phyloP scores from a whole-genome alignment of 495 filamentous ascomycete species.

The Lindgomyces ingoldianus region DNA sequence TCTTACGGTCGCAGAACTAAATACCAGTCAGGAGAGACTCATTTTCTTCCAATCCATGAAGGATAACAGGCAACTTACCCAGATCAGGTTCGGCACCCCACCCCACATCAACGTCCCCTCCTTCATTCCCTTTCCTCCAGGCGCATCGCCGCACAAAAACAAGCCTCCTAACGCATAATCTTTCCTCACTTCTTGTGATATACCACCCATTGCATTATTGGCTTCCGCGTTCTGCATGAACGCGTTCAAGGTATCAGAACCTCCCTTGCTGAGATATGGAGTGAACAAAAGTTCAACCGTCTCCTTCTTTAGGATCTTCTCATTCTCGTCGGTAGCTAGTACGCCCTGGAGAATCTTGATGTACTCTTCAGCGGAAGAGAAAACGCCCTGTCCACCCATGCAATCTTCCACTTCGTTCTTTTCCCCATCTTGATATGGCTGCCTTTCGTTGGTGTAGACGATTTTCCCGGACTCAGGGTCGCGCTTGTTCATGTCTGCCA shows the following conservation, averaged over 20 bases:
- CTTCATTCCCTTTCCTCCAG: constrained; percentile 34
- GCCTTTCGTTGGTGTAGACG: neutral
- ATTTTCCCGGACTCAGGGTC: constrained; percentile 35
- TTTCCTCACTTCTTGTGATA: constrained; percentile 19
- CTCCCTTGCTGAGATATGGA: constrained; percentile 26
- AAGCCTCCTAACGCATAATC: constrained; percentile 45
- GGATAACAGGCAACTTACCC: constrained; percentile 30
- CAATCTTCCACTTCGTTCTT: constrained; percentile 37
- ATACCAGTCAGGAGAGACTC: neutral
- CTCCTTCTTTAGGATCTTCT: constrained; percentile 45
- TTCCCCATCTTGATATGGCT: neutral
- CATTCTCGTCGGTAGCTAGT: constrained; percentile 47
- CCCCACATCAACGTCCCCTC: constrained; percentile 43
- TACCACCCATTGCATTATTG: constrained; percentile 21
- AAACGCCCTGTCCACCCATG: constrained; percentile 58
- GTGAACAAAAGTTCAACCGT: constrained; percentile 56
- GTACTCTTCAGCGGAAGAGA: constrained; percentile 51
- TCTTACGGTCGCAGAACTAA: constrained; percentile 17
- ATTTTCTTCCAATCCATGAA: neutral
- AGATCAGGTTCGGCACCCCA: constrained; percentile 41
- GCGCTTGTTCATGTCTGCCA: constrained; percentile 36
- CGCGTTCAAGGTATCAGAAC: neutral
- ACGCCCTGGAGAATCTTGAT: constrained; percentile 54
- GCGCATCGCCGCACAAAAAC: constrained; percentile 38
- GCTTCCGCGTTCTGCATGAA: neutral